These are phyloP conservation scores for Glycine latifolia DNA, from an alignment of 306 rosid species.

Conservation along the genomic window DNA sequence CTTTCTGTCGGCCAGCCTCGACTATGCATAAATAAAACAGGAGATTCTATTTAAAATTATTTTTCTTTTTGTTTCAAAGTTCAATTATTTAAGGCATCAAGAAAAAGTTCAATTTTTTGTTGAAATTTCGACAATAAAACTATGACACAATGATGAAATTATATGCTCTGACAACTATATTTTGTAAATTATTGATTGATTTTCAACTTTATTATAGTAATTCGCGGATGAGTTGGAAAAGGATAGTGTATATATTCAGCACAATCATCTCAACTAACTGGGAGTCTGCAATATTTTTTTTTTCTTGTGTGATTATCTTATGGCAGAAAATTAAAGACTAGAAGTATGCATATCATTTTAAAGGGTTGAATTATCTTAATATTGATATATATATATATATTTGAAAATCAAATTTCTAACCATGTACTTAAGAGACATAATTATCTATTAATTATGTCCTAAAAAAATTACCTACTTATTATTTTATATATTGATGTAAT, in stretches of 20 bases:
- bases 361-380: no score
- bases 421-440: no score
- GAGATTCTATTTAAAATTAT: background rate
- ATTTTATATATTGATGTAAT: no score
- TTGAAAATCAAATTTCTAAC: no score
- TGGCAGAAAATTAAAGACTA: no score
- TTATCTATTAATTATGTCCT: no score
- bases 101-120: background rate
- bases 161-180: background rate
- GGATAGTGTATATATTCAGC: background rate
- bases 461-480: no score
- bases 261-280: background rate
- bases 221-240: background rate
- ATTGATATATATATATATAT: no score
- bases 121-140: background rate
- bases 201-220: background rate
- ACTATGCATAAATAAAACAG: background rate
- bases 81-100: background rate
- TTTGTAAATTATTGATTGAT: background rate
- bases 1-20: background rate
- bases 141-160: background rate
- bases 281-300: no score
- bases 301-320: no score
- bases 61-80: background rate
- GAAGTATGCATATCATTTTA: no score